Evolutionary conservation across 306 rosid genomes (phyloP).

Genomic region (Carpinus viminea): DNA sequence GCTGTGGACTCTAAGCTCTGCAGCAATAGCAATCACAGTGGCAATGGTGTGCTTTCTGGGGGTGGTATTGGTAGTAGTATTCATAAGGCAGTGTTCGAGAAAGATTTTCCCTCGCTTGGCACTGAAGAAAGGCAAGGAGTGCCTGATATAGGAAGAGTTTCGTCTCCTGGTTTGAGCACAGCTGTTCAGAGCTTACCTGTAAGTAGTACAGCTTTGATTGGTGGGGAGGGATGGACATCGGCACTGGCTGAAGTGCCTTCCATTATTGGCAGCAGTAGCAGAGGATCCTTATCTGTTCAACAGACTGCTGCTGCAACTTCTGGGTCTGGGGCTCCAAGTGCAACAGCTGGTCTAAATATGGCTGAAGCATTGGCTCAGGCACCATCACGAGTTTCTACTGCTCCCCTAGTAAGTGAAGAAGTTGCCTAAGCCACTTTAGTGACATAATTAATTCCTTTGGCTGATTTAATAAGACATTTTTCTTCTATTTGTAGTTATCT

Average conservation of each 20-base stretch:
- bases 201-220: constrained; percentile 76
- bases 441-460: constrained; percentile 13
- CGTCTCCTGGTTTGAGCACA: constrained; percentile 81
- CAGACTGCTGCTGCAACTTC: constrained; percentile 53
- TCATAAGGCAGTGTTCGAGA: constrained; percentile 84
- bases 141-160: constrained; percentile 75
- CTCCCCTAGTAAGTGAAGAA: constrained; percentile 70
- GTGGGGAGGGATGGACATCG: constrained; percentile 97
- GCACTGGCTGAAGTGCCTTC: constrained; percentile 88
- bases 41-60: constrained; percentile 66
- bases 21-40: constrained; percentile 49
- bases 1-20: constrained; percentile 52
- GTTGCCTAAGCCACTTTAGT: constrained; percentile 8
- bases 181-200: constrained; percentile 80
- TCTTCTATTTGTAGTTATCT: constrained; percentile 46
- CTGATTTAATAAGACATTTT: constrained; percentile 23
- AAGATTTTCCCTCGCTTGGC: constrained; percentile 96
- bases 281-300: constrained; percentile 60
- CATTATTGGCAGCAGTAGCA: constrained; percentile 59
- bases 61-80: constrained; percentile 48
- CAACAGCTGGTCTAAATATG: constrained; percentile 84
- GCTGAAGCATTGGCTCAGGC: constrained; percentile 94
- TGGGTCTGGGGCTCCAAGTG: constrained; percentile 46
- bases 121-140: constrained; percentile 76
- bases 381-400: constrained; percentile 71